Conservation (phyloP, 768 basidiomycete species). For the Tulasnella sp. region DNA sequence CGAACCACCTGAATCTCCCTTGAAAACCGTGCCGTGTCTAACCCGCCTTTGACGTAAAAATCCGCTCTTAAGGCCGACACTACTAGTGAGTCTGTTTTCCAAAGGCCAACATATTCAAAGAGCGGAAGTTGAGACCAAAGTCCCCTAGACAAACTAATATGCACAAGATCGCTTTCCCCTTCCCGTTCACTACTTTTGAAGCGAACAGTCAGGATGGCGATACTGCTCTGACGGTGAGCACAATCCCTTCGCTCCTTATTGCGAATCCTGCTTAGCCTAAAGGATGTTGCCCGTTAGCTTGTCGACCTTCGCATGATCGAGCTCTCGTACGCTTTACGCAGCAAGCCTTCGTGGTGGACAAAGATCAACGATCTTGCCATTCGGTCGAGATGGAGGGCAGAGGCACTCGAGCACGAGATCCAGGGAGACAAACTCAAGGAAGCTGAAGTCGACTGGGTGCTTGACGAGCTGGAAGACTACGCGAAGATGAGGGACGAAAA, state of each 20-base stretch:
- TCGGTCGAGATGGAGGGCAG: slow-evolving; percentile 10
- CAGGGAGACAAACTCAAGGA: not conserved
- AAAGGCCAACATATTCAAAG: not conserved
- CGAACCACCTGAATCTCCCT: too few relatives aligned
- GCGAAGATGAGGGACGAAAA: not conserved
- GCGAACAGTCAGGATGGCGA: not conserved
- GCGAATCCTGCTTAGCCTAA: not conserved
- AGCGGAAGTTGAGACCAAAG: not conserved
- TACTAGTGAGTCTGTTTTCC: too few relatives aligned
- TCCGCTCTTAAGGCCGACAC: too few relatives aligned
- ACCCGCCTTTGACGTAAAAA: not conserved
- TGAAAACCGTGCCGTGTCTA: too few relatives aligned
- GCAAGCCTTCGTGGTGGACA: slow-evolving; percentile 16
- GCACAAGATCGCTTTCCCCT: not conserved
- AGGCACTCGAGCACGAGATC: slow-evolving; percentile 10
- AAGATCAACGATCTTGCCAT: slow-evolving; percentile 16
- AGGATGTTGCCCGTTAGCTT: not conserved
- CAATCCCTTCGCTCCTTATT: not conserved
- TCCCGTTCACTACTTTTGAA: not conserved
- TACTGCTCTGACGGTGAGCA: not conserved
- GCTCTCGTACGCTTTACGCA: slow-evolving; percentile 19
- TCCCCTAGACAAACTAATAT: not conserved
- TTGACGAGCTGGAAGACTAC: slow-evolving; percentile 5
- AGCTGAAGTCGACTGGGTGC: slow-evolving; percentile 11
- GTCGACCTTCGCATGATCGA: slow-evolving; percentile 13